Evolutionary conservation across 805 yeast genomes (phyloP).

Genomic region (Wickerhamiella qilinensis): DNA sequence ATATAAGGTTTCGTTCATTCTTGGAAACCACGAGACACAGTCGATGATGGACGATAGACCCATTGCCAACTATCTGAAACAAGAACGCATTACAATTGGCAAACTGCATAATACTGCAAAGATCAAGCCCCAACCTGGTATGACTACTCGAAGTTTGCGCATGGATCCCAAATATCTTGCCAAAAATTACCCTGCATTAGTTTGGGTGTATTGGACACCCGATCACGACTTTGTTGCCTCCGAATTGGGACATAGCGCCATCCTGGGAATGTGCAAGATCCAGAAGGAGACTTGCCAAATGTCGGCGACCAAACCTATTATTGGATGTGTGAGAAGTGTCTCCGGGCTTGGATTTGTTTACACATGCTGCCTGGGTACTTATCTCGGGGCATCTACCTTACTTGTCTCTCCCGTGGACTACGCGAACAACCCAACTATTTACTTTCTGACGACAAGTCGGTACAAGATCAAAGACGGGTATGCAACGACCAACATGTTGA

Average conservation of each 20-base stretch:
- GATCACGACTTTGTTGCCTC: conserved; percentile 52
- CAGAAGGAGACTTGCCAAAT: conserved; percentile 85
- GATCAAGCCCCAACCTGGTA: conserved; percentile 23
- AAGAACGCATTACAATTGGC: conserved; percentile 26
- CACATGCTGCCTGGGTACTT: conserved; percentile 70
- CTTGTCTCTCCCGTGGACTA: conserved; percentile 64
- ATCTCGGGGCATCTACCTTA: conserved; percentile 72
- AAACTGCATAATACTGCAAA: conserved; percentile 54
- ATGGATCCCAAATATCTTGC: conserved; percentile 14
- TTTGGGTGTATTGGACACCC: conserved; percentile 57
- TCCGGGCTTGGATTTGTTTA: conserved; percentile 79
- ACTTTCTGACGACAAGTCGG: conserved; percentile 54
- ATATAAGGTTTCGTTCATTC: conserved; percentile 51
- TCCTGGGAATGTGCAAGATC: conserved; percentile 70
- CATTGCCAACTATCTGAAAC: conserved; percentile 42
- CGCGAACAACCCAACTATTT: conserved; percentile 55
- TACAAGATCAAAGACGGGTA: conserved; percentile 74
- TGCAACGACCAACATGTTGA: conserved; percentile 70
- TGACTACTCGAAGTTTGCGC: conserved; percentile 15
- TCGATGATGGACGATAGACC: conserved; percentile 50
- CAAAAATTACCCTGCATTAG: conserved; percentile 33
- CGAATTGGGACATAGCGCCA: conserved; percentile 39
- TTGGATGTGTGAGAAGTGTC: conserved; percentile 77
- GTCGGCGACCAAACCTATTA: conserved; percentile 49
- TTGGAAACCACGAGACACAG: conserved; percentile 68